Conservation (phyloP, 352 stramenopile genomes). For the Globisporangium yorkense region DNA sequence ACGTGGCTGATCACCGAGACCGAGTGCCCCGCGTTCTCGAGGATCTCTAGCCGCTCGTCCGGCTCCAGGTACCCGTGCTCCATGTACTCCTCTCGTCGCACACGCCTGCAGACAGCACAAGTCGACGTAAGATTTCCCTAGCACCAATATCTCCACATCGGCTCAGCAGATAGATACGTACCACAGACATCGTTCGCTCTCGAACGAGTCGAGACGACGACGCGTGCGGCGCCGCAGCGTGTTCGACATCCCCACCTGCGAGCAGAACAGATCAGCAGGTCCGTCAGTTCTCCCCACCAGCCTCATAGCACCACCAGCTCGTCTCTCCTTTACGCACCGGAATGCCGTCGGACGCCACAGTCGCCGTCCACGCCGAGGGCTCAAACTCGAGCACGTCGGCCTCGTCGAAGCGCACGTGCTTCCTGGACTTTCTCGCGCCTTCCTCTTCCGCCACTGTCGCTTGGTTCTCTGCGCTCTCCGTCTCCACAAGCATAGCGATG, state of each 20-base stretch:
- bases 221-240: constrained; percentile 60
- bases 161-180: constrained; percentile 10
- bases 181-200: constrained; percentile 49
- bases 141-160: too few relatives aligned
- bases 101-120: constrained; percentile 17
- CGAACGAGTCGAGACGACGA: constrained; percentile 56
- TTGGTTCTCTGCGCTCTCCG: not conserved
- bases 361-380: constrained; percentile 76
- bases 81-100: constrained; percentile 77
- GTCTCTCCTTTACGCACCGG: constrained; percentile 28
- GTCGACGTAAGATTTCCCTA: not conserved
- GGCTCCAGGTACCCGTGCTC: constrained; percentile 75
- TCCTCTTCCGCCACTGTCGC: not conserved
- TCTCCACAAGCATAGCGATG: not conserved
- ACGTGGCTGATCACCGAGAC: constrained; percentile 58
- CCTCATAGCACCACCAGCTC: too few relatives aligned
- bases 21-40: constrained; percentile 62
- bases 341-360: constrained; percentile 68
- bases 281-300: not conserved
- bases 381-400: constrained; percentile 79
- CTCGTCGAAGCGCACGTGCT: constrained; percentile 50
- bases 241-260: constrained; percentile 59
- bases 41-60: constrained; percentile 68
- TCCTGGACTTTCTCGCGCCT: constrained; percentile 3
- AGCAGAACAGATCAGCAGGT: not conserved